Evolutionary conservation across 2,329 filamentous ascomycete genomes (phyloP), one percentile per base, ranked within the genome.

Genomic region (Ceratocystis albifundus): DNA sequence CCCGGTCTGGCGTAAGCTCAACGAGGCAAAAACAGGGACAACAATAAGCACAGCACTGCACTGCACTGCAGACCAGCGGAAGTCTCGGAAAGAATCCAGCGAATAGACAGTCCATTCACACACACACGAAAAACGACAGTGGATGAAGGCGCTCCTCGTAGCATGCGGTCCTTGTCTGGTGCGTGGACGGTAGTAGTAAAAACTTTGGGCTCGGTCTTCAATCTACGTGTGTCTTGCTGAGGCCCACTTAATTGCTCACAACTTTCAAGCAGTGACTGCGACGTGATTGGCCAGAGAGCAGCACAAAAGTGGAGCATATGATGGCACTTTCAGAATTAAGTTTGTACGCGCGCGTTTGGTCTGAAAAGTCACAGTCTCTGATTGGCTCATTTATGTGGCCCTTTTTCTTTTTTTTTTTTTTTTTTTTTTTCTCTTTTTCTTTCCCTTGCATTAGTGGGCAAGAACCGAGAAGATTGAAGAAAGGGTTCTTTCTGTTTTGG

Each of bases 321-420:
- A 41, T 41, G 46, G 17, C 46, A 50, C 22, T 57, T 17, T n/a
- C 25, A 12, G 53, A 12, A 28, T 28, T 55, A 15, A 57, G 12
- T 25, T 50, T 50, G 17, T 57, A 57, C 53, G 53, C 53, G 53
- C 53, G 53, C 53, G 53, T 57, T 57, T 57, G 53, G 53, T 57
- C 30, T 22, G 53, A 12, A 50, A 32, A 41, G 12, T 41, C 36
- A 41, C 36, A 12, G 10, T 3, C 46, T 20, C 10, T 50, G 46
- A 50, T 10, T 50, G 46, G 46, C 6, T 50, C n/a, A 20, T 50
- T 50, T n/a, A 12, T 1, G 36, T 41, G 36, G 36, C 36, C 36
- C 46, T n/a, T 50, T 22, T 50, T n/a, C n/a, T n/a, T n/a, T n/a
- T n/a, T n/a, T n/a, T n/a, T n/a, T n/a, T n/a, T n/a, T n/a, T n/a